These are phyloP conservation scores for Phaeosphaeriaceae sp. DNA, from an alignment of 2,329 filamentous ascomycete species.

Conservation along the genomic window DNA sequence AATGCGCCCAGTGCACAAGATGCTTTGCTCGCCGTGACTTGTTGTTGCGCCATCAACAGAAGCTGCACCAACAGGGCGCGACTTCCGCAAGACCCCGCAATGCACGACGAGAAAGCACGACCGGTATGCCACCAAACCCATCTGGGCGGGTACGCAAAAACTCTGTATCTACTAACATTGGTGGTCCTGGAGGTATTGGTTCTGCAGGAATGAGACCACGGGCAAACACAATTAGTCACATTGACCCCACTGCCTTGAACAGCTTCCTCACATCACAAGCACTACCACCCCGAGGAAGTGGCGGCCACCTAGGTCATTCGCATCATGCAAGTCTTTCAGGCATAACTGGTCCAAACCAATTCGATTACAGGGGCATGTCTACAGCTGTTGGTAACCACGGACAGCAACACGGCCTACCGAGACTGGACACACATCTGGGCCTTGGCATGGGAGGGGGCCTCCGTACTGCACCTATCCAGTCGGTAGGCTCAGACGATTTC, in stretches of 20 bases:
- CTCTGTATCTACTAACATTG: slow-evolving; percentile 72
- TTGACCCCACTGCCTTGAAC: slow-evolving; percentile 76
- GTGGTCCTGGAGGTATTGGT: slow-evolving; percentile 46
- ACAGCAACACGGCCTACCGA: slow-evolving; percentile 72
- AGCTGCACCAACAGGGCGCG: slow-evolving; percentile 91
- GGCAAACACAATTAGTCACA: slow-evolving; percentile 95
- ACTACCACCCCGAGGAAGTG: slow-evolving; percentile 55
- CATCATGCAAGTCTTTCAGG: slow-evolving; percentile 77
- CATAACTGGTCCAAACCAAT: slow-evolving; percentile 60
- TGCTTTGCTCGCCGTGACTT: slow-evolving; percentile 95
- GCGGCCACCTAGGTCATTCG: slow-evolving; percentile 63
- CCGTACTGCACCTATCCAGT: slow-evolving; percentile 72
- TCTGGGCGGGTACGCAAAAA: slow-evolving; percentile 87
- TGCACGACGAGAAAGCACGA: slow-evolving; percentile 81
- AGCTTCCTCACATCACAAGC: slow-evolving; percentile 68
- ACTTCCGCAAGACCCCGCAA: slow-evolving; percentile 86
- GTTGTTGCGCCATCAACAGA: slow-evolving; percentile 94
- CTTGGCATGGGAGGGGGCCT: slow-evolving; percentile 72
- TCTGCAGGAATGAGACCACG: slow-evolving; percentile 76
- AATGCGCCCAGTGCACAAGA: slow-evolving; percentile 90
- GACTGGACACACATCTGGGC: slow-evolving; percentile 80
- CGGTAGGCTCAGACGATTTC: slow-evolving; percentile 63
- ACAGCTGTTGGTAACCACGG: slow-evolving; percentile 69
- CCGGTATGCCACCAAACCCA: slow-evolving; percentile 71
- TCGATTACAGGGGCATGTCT: slow-evolving; percentile 77